phyloP scores from a whole-genome alignment of 2,329 filamentous ascomycete genomes.

The Grosmannia clavigera region DNA sequence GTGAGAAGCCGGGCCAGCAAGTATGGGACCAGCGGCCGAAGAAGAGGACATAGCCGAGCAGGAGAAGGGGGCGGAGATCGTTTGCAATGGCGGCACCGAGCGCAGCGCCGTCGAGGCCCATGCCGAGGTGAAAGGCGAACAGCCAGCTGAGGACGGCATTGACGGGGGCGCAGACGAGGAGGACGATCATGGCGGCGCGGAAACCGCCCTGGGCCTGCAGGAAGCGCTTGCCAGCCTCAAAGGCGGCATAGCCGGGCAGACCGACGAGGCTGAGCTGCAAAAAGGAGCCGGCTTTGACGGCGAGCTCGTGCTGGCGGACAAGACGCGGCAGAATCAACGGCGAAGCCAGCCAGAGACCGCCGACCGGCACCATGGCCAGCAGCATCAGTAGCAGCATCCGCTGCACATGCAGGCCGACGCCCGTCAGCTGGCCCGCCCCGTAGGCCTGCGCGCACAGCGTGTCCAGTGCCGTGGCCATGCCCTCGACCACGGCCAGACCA shows the following conservation, averaged over 20 bases:
- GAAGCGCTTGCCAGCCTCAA: slow-evolving; percentile 64
- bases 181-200: slow-evolving; percentile 40
- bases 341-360: slow-evolving; percentile 49
- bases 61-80: slow-evolving; percentile 61
- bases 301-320: slow-evolving; percentile 40
- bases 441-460: slow-evolving; percentile 65
- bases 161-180: slow-evolving; percentile 42
- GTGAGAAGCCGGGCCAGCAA: slow-evolving; percentile 76
- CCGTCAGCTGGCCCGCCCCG: slow-evolving; percentile 54
- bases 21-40: slow-evolving; percentile 49
- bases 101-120: slow-evolving; percentile 70
- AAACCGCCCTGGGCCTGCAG: slow-evolving; percentile 69
- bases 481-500: slow-evolving; percentile 48
- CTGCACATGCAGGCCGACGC: slow-evolving; percentile 61
- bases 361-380: slow-evolving; percentile 54
- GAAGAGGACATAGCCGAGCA: slow-evolving; percentile 67
- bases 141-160: slow-evolving; percentile 65
- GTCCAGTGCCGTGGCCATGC: slow-evolving; percentile 59
- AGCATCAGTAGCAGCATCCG: slow-evolving; percentile 61
- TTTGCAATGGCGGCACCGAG: slow-evolving; percentile 70
- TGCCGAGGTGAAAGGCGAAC: slow-evolving; percentile 56
- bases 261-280: slow-evolving; percentile 55
- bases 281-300: slow-evolving; percentile 55
- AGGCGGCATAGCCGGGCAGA: slow-evolving; percentile 59
- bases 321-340: slow-evolving; percentile 39